Base-by-base conservation (phyloP, 2,329 filamentous ascomycete species). In the Trichoderma asperellum region DNA sequence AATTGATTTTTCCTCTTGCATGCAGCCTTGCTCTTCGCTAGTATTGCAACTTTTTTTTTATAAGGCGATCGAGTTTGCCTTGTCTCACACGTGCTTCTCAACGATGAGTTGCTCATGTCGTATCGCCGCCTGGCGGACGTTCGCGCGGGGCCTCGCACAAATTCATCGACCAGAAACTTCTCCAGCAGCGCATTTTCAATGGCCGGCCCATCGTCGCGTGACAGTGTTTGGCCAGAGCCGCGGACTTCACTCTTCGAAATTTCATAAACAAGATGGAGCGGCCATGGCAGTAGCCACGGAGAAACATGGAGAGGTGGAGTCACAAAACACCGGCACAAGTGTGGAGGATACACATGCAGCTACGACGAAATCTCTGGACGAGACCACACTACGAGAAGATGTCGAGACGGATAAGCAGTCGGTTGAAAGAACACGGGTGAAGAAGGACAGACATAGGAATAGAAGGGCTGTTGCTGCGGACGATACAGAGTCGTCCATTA, bases 31-130 rank as follows among this genome's bases (percentile, higher is more conserved):
- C 55, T n/a, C n/a, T 49, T 12, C 35, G 21, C 11, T 49, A 49
- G 43, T 57, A 12, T 8, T 34, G 49, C 56, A 21, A 27, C 57
- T 49, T 49, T 49, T 49, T 21, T 49, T 49, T 49, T 49, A 52
- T 66, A n/a, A 43, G 49, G 43, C 53, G 56, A 32, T 27, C 10
- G 2, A 1, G 10, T 52, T 27, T 65, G 35, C n/a, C 53, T 34
- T 34, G 18, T 34, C 14, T 47, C 24, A 37, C 65, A 49, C 63
- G 27, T 34, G 63, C 64, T 61, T 40, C 29, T 29, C 29, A 4
- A 58, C 27, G 71, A 87, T 87, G 85, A 79, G 75, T 71, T 87
- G 85, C 74, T 76, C 81, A 27, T 87, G 85, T 71, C 81, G 83
- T 69, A 79, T 78, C 7, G 77, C 79, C 35, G 79, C 85, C 10